Conservation (phyloP, 768 basidiomycete genomes). For the Royoungia palumana region DNA sequence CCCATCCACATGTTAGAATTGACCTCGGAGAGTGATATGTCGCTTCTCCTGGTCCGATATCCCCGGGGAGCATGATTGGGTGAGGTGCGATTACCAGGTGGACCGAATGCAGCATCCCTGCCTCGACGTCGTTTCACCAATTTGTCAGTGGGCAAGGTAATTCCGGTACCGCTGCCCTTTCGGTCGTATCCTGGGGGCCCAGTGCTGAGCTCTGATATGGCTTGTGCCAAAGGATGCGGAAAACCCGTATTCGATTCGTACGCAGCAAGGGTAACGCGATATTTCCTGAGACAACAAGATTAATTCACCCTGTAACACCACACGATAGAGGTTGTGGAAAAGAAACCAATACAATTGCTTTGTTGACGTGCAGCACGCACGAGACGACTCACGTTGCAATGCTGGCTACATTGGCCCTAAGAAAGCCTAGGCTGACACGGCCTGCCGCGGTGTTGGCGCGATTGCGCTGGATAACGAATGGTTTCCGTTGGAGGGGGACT, state of each 20-base stretch:
- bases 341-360: background rate
- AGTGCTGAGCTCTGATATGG: constrained; percentile 5
- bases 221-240: constrained; percentile 31
- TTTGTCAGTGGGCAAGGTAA: background rate
- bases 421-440: constrained; percentile 4
- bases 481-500: constrained; percentile 23
- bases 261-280: constrained; percentile 39
- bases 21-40: constrained; percentile 36
- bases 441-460: constrained; percentile 1
- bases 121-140: constrained; percentile 8
- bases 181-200: background rate
- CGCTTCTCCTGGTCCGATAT: constrained; percentile 26
- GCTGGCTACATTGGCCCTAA: constrained; percentile 14
- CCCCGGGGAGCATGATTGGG: constrained; percentile 1
- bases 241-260: constrained; percentile 45
- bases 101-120: background rate
- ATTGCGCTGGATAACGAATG: constrained; percentile 7
- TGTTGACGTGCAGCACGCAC: background rate
- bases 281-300: constrained; percentile 32
- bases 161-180: background rate
- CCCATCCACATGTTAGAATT: constrained; percentile 45
- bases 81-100: no score
- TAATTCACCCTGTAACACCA: background rate
- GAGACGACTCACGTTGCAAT: constrained; percentile 19
- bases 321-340: background rate